A percentile compares a stretch with the other conserved stretches of the same genome.
phyloP scores from a whole-genome alignment of 108 stramenopile species.

The Cyclostephanos tholiformis region DNA sequence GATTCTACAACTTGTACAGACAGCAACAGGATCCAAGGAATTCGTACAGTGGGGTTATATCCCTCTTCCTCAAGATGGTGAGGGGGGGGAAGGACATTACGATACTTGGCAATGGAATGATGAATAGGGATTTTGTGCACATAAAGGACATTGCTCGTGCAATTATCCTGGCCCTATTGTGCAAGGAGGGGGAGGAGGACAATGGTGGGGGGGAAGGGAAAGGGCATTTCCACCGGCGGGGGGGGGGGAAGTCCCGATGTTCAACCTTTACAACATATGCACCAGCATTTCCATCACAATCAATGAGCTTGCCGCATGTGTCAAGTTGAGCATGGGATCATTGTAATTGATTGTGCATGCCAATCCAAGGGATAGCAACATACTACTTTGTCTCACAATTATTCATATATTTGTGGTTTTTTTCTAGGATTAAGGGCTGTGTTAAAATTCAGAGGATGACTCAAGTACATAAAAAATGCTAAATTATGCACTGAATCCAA shows the following conservation, averaged over 20 bases:
- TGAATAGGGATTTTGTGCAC: constrained; percentile 96
- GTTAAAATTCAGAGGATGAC: no score
- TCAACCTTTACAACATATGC: constrained; percentile 81
- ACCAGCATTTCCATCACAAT: constrained; percentile 76
- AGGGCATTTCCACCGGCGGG: no score
- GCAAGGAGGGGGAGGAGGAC: constrained; percentile 10
- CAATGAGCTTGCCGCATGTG: constrained; percentile 64
- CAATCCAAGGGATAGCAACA: constrained; percentile 41
- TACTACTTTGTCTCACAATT: no score
- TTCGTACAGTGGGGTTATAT: constrained; percentile 52
- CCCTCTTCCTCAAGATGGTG: constrained; percentile 69
- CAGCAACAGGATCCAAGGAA: constrained; percentile 77
- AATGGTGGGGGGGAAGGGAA: background rate
- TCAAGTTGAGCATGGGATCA: constrained; percentile 62
- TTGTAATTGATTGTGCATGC: constrained; percentile 41
- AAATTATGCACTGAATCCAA: no score
- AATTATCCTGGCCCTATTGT: constrained; percentile 60
- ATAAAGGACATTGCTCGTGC: constrained; percentile 97
- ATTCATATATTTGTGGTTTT: no score
- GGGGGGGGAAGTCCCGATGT: constrained; percentile 48
- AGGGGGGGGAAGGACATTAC: constrained; percentile 84
- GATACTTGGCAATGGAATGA: constrained; percentile 94
- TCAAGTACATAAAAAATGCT: no score
- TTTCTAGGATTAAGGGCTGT: no score
- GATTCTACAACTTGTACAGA: constrained; percentile 90